Evolutionary conservation across 164 flowering plant species (phyloP).

Genomic region (Kingdonia uniflora): DNA sequence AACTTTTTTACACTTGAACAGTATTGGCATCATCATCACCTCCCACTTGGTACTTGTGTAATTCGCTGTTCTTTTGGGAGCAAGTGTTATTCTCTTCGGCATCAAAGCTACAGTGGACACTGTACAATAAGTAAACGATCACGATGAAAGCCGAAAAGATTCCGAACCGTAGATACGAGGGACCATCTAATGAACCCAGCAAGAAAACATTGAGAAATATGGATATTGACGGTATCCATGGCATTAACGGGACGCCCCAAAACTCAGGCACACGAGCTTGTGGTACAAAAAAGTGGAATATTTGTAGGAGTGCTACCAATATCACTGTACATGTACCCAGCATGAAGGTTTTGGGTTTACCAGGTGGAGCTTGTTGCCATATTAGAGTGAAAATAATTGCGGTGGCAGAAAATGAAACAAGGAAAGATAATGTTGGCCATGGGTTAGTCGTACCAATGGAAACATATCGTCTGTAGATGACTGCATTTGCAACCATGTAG

Average conservation of each 20-base stretch:
- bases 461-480: conserved; percentile 72
- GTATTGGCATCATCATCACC: neutral
- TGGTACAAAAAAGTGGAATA: conserved; percentile 51
- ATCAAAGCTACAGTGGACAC: conserved; percentile 21
- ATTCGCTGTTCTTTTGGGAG: neutral
- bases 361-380: conserved; percentile 53
- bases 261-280: conserved; percentile 69
- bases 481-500: conserved; percentile 94
- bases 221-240: conserved; percentile 72
- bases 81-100: neutral
- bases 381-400: conserved; percentile 56
- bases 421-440: conserved; percentile 66
- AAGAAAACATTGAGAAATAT: conserved; percentile 77
- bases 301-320: conserved; percentile 32
- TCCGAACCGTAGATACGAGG: conserved; percentile 66
- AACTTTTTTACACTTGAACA: too few relatives aligned
- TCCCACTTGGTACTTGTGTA: neutral
- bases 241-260: conserved; percentile 94
- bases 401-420: conserved; percentile 44
- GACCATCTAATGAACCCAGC: conserved; percentile 63
- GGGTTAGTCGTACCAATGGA: conserved; percentile 42
- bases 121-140: conserved; percentile 58
- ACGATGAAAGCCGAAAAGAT: conserved; percentile 54
- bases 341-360: conserved; percentile 32
- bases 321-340: conserved; percentile 35